phyloP scores from a whole-genome alignment of 2,329 filamentous ascomycete species.

The Colletotrichum echinochloae region DNA sequence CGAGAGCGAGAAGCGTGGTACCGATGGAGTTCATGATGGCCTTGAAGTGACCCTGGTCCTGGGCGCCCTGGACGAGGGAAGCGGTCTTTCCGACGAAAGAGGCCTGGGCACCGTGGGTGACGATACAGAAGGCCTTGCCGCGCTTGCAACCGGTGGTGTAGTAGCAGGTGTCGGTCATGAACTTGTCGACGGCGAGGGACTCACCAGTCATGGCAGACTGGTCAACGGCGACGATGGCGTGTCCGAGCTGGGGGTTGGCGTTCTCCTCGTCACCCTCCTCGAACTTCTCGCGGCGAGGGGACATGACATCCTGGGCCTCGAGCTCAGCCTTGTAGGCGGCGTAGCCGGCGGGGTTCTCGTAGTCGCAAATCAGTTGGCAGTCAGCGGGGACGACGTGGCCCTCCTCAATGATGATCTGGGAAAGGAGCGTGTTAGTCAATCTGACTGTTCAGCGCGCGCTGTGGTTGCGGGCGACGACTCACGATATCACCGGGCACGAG shows the following conservation, averaged over 20 bases:
- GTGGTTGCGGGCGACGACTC: constrained; percentile 49
- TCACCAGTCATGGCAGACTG: constrained; percentile 86
- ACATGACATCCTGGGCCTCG: constrained; percentile 67
- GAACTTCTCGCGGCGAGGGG: constrained; percentile 56
- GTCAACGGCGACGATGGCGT: constrained; percentile 77
- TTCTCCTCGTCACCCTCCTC: constrained; percentile 66
- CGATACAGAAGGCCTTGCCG: constrained; percentile 79
- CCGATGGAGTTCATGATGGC: constrained; percentile 87
- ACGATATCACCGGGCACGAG: constrained; percentile 82
- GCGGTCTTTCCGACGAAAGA: constrained; percentile 84
- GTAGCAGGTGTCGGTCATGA: constrained; percentile 81
- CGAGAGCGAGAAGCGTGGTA: constrained; percentile 78
- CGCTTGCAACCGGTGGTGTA: constrained; percentile 87
- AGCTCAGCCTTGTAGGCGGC: constrained; percentile 62
- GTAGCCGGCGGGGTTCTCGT: constrained; percentile 70
- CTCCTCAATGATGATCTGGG: constrained; percentile 76
- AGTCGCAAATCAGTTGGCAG: constrained; percentile 78
- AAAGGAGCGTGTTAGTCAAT: constrained; percentile 20
- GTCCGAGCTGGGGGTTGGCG: constrained; percentile 69
- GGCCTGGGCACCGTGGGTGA: constrained; percentile 74
- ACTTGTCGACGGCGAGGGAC: constrained; percentile 82
- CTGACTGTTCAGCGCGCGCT: no score
- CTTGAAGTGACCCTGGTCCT: constrained; percentile 84
- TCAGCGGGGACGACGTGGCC: constrained; percentile 78
- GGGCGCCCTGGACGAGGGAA: constrained; percentile 78